Evolutionary conservation across 2,329 filamentous ascomycete species (phyloP).

Genomic region (Blumeriella jaapii): DNA sequence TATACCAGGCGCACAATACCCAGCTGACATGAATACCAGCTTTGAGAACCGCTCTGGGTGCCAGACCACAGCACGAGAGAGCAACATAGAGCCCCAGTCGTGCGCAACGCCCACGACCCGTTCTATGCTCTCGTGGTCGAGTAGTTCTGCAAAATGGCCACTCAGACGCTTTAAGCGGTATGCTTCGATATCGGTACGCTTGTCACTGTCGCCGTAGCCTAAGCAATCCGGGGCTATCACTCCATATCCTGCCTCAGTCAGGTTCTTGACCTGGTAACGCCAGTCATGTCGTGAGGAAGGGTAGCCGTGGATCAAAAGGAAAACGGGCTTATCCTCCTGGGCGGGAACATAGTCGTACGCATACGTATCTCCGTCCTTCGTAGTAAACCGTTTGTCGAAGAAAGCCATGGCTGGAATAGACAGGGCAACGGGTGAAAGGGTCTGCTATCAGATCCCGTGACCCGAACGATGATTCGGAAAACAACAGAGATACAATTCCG

Average conservation of each 20-base stretch:
- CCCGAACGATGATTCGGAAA: too few relatives aligned
- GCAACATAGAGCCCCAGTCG: constrained; percentile 12
- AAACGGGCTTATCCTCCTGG: constrained; percentile 19
- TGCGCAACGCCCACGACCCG: constrained; percentile 11
- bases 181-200: constrained; percentile 20
- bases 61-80: constrained; percentile 10
- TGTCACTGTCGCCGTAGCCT: constrained; percentile 44
- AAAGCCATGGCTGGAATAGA: not conserved
- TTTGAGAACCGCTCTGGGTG: constrained; percentile 5
- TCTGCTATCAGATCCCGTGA: too few relatives aligned
- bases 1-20: constrained; percentile 7
- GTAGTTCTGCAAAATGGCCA: constrained; percentile 28
- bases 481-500: too few relatives aligned
- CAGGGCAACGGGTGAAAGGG: not conserved
- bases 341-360: constrained; percentile 2
- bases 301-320: constrained; percentile 34
- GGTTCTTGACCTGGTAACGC: constrained; percentile 32
- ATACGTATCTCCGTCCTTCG: constrained; percentile 8
- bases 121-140: constrained; percentile 18
- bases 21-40: constrained; percentile 6
- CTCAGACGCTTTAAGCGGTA: constrained; percentile 25
- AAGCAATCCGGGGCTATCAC: constrained; percentile 45
- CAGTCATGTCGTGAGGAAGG: constrained; percentile 32
- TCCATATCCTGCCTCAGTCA: constrained; percentile 30
- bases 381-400: constrained; percentile 1